Evolutionary conservation across 2,329 filamentous ascomycete genomes (phyloP), one percentile per base, ranked within the genome.

Genomic region (Penicillium vulpinum): DNA sequence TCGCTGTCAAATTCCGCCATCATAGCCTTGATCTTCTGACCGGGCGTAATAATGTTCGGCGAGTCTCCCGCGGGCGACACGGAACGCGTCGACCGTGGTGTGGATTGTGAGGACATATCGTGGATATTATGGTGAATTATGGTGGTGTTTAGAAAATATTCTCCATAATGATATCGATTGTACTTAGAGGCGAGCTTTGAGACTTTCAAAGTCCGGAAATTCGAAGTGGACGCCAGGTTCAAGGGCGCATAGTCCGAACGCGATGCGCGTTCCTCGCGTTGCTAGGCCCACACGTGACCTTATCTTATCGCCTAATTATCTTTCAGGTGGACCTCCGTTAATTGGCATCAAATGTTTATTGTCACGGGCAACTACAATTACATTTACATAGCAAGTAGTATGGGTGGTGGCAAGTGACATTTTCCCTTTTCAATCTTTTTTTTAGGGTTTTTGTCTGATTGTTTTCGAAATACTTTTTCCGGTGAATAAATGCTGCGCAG

Each of bases 11-110:
- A 80, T 48, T 75, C 72, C 29, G 80, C 78, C 46, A 83, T 71
- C 65, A 82, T 74, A 8, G 78, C 79, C 59, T 77, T 77, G 47
- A 82, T 77, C 63, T 81, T 83, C 54, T 72, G 73, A 48, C 76
- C 73, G 5, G 78, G 78, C 0, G 77, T 77, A 46, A 78, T 68
- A 48, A 76, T 68, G n/a, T 58, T 64, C 2, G 73, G 71, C 0
- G 73, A 74, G 36, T 62, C 60, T 21, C 62, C 61, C 3, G 59
- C 51, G 13, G 66, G 58, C 22, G 72, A 70, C 63, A 62, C 62
- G 61, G 67, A 67, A 52, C 72, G 71, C 67, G 69, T 67, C 61
- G 70, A 67, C 21, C 65, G 70, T 29, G 72, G 71, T 16, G 72
- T 73, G 21, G 70, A 72, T 11, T 68, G 66, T 11, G 66, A 59